Evolutionary conservation across 2,329 filamentous ascomycete species (phyloP), one percentile per base, ranked within the genome.

Genomic region (Trichoderma lentiforme): DNA sequence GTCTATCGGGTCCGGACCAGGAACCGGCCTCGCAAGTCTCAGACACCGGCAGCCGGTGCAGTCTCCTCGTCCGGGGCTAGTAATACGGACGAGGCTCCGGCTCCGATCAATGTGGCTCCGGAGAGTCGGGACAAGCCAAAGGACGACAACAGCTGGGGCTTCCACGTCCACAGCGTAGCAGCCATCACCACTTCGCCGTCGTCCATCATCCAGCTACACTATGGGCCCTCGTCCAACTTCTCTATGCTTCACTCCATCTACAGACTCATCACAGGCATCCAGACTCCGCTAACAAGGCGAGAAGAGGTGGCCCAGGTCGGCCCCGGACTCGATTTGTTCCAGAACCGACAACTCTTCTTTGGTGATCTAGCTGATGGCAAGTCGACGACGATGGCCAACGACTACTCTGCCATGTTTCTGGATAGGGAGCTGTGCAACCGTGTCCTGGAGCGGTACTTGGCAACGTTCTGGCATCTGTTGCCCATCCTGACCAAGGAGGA

Each of bases 281-380:
- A 69, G 57, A 69, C 66, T 12, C 66, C 66, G 2, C 57, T 69
- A 8, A 61, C 66, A 24, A 57, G 66, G 9, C 66, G 66, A 15
- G 66, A 69, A 12, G 66, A 69, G 57, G 66, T 69, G 21, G 66
- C 66, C 12, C 66, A 69, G 6, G 66, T 69, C 15, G 66, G 66
- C 21, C 66, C 66, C 14, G 66, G 66, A 1, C 57, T 69, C n/a
- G 66, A 69, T 15, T 9, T 69, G 9, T 69, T 69, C 18, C 66
- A 69, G 66, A 69, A 69, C 57, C 56, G 66, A 21, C 66, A 69
- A 39, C 66, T 69, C 66, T 69, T 69, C 66, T 69, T 69, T 14
- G 66, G 66, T 15, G 66, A 69, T 39, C 32, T 69, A 57, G 66
- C 66, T n/a, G 57, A 61, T n/a, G 57, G 39, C 66, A 69, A 62